A percentile compares a stretch with the other conserved stretches of the same genome.
These are phyloP conservation scores for Blastobotrys proliferans DNA, from an alignment of 1,139 yeast species.

Conservation along the genomic window DNA sequence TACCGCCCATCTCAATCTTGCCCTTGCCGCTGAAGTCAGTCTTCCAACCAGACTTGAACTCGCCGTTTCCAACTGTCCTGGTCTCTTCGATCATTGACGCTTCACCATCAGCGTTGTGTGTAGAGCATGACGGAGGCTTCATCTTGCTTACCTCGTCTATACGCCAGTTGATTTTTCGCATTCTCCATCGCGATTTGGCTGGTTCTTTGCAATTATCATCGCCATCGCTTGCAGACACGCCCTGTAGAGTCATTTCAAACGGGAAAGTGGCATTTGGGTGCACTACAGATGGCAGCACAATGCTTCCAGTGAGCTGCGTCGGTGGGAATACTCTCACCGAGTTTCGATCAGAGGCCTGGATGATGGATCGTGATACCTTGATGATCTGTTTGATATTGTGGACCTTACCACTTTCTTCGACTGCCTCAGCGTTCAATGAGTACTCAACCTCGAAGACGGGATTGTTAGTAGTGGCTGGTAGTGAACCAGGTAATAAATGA, in stretches of 20 bases:
- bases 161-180: conserved; percentile 86
- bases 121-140: conserved; percentile 37
- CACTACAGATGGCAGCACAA: conserved; percentile 81
- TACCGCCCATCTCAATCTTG: conserved; percentile 65
- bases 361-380: conserved; percentile 69
- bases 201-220: conserved; percentile 7
- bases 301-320: conserved; percentile 81
- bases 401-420: conserved; percentile 36
- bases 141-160: conserved; percentile 78
- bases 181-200: conserved; percentile 73
- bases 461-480: conserved; percentile 72
- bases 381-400: conserved; percentile 57
- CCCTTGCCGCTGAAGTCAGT: conserved; percentile 79
- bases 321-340: conserved; percentile 94
- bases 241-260: conserved; percentile 76
- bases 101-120: conserved; percentile 12
- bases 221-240: conserved; percentile 45
- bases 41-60: conserved; percentile 88
- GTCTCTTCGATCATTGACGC: conserved; percentile 52
- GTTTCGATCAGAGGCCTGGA: conserved; percentile 80
- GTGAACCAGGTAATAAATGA: conserved; percentile 83
- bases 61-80: conserved; percentile 71
- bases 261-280: conserved; percentile 86
- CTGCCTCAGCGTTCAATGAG: conserved; percentile 63
- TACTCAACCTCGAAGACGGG: conserved; percentile 59